Evolutionary conservation across 208 protist genomes (phyloP), one percentile per base, ranked within the genome.

Genomic region (Eutreptiella sp.): DNA sequence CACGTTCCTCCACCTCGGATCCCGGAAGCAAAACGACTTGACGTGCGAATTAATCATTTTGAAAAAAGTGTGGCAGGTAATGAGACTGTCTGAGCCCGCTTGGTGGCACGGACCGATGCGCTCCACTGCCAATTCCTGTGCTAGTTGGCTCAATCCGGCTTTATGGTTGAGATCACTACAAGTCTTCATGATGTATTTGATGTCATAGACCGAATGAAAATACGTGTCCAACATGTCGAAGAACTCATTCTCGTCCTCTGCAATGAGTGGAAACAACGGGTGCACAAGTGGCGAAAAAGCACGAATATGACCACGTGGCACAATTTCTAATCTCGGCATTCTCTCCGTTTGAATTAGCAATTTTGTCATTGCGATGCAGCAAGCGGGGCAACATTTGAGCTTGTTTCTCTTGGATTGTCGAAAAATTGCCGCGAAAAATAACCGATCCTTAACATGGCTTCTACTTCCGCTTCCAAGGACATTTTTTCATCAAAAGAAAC

Each of bases 131-230:
- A 99, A 78, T 41, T 81, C 84, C 47, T 97, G 91, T 36, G 94
- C 92, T 11, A 99, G 80, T 48, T 90, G 83, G 69, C 98, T 91
- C 28, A 99, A 72, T 32, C 96, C 94, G 46, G 83, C 87, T 31
- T 92, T 94, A 60, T 96, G 83, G 19, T 80, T 85, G 38, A 80
- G 53, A 42, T 87, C 84, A 4, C 66, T 41, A 23, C 63, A 66
- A 19, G 86, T 93, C 58, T 90, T 93, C 64, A 98, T 92, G n/a
- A 99, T 73, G 75, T 97, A 98, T 73, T 99, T 99, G 47, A 99
- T 89, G 70, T 99, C 96, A 68, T 95, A 99, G 68, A 97, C 84
- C 66, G 73, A 70, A 14, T 94, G 95, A 72, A 98, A 99, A 53
- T 97, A 95, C 3, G 78, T 69, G 53, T 94, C 77, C 36, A 98